phyloP scores from a whole-genome alignment of 1,284 basidiomycete species.

The Vanrija pseudolonga region DNA sequence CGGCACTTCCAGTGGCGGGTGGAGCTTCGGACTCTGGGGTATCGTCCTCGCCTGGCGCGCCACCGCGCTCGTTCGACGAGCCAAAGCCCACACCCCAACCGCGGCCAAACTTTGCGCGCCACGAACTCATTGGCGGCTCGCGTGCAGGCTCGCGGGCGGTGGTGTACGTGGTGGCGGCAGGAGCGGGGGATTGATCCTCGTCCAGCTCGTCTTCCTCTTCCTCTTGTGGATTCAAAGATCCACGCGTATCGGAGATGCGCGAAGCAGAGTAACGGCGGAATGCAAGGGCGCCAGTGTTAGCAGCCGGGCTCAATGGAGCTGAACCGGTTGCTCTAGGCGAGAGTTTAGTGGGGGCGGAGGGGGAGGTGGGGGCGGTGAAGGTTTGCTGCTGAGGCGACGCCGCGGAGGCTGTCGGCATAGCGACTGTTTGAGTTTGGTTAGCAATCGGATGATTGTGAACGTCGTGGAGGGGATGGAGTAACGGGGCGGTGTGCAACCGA shows the following conservation, averaged over 20 bases:
- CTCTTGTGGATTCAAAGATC: conserved; percentile 8
- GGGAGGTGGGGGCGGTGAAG: conserved; percentile 6
- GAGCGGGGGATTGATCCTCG: conserved; percentile 10
- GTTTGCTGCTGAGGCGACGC: conserved; percentile 3
- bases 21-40: conserved; percentile 12
- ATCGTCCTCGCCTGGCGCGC: conserved; percentile 18
- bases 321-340: conserved; percentile 11
- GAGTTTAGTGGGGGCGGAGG: conserved; percentile 4
- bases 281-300: conserved; percentile 5
- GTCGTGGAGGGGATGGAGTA: too few relatives aligned
- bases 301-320: conserved; percentile 11
- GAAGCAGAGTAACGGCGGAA: conserved; percentile 1
- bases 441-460: neutral
- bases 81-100: conserved; percentile 30
- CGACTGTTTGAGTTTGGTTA: conserved; percentile 1
- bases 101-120: conserved; percentile 20
- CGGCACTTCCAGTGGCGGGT: neutral
- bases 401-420: conserved; percentile 13
- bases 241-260: conserved; percentile 17
- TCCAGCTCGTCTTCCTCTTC: conserved; percentile 17
- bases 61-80: conserved; percentile 35
- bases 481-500: neutral
- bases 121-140: conserved; percentile 11
- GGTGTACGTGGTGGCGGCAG: neutral
- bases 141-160: neutral